A percentile compares a stretch with the other conserved stretches of the same genome.
Conservation (phyloP, 2,329 filamentous ascomycete genomes). For the Nigrospora oryzae region DNA sequence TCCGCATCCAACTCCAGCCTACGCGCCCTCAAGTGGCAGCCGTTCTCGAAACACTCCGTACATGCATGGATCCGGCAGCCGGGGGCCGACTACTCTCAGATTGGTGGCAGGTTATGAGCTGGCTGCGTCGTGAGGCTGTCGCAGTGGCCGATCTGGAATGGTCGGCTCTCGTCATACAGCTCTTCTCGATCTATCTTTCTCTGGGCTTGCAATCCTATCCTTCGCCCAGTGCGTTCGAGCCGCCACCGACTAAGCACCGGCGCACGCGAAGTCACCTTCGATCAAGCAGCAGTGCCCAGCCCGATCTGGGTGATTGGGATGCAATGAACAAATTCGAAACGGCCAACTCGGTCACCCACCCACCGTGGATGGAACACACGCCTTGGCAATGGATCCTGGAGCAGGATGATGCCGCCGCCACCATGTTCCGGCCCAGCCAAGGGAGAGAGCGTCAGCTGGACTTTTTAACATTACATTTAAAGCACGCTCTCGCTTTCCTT, state of each 20-base stretch:
- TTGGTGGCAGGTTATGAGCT: conserved; percentile 69
- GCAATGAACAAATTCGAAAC: conserved; percentile 36
- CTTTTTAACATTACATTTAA: conserved; percentile 44
- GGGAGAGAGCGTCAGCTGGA: conserved; percentile 13
- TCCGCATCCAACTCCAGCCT: conserved; percentile 61
- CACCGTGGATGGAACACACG: conserved; percentile 50
- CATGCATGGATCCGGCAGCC: conserved; percentile 50
- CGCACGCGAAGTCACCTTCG: conserved; percentile 15
- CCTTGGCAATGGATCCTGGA: conserved; percentile 68
- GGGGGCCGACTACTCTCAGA: conserved; percentile 55
- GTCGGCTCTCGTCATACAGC: conserved; percentile 56
- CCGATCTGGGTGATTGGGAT: conserved; percentile 32
- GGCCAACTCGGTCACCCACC: conserved; percentile 38
- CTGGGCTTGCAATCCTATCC: conserved; percentile 31
- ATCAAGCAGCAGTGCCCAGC: conserved; percentile 21
- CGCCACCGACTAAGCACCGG: conserved; percentile 8
- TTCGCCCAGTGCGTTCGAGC: conserved; percentile 8
- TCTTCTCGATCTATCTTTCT: conserved; percentile 56
- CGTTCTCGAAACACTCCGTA: conserved; percentile 53
- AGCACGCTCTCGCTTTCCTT: conserved; percentile 53
- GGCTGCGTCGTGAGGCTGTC: conserved; percentile 46
- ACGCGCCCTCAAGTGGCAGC: conserved; percentile 52
- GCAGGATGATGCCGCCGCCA: conserved; percentile 30
- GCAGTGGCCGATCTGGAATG: conserved; percentile 52
- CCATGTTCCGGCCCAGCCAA: conserved; percentile 14